These are phyloP conservation scores for Kluyveromyces marxianus DNA, from an alignment of 1,139 yeast genomes.

Conservation along the genomic window DNA sequence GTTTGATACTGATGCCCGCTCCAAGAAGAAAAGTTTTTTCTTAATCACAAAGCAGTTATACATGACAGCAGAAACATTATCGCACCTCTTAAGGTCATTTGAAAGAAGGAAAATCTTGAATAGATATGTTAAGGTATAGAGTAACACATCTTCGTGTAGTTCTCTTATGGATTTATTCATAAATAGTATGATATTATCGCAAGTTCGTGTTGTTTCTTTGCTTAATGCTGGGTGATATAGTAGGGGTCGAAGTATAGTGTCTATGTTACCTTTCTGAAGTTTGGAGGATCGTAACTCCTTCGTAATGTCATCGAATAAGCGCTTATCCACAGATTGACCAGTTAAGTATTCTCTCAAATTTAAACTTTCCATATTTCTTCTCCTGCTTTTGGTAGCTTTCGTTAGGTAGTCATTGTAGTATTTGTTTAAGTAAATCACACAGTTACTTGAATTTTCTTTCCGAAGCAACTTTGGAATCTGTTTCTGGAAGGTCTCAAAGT, in stretches of 20 bases:
- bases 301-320: not conserved
- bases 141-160: not conserved
- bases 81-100: slow-evolving; percentile 24
- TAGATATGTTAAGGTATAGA: slow-evolving; percentile 7
- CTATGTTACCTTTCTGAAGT: not conserved
- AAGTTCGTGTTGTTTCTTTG: not conserved
- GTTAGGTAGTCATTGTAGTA: not conserved
- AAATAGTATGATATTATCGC: not conserved
- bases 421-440: not conserved
- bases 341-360: not conserved
- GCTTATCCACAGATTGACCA: not conserved
- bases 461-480: slow-evolving; percentile 13
- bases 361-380: not conserved
- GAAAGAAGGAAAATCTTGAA: slow-evolving; percentile 14
- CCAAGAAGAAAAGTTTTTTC: slow-evolving; percentile 11
- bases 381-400: not conserved
- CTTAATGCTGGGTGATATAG: not conserved
- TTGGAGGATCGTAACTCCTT: not conserved
- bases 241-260: not conserved
- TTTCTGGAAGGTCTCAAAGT: slow-evolving; percentile 12
- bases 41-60: slow-evolving; percentile 24
- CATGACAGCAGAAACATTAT: slow-evolving; percentile 28
- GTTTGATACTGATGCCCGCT: slow-evolving; percentile 6
- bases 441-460: not conserved
- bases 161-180: not conserved